A percentile compares a stretch with the other conserved stretches of the same genome.
phyloP scores from a whole-genome alignment of 2,329 filamentous ascomycete genomes.

The Botrytis fabae region DNA sequence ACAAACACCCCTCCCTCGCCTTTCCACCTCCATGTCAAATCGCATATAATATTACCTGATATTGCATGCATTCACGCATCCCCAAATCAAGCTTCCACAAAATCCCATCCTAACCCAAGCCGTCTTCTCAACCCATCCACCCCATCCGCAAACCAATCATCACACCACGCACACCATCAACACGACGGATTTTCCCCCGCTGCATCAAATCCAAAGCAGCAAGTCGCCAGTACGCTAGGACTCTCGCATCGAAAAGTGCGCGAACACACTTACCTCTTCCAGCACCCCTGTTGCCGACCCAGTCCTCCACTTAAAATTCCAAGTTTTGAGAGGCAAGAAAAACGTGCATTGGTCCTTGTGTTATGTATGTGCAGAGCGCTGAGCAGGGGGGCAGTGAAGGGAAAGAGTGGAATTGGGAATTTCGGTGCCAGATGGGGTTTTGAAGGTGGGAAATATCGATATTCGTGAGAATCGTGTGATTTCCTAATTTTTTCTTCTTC shows the following conservation, averaged over 20 bases:
- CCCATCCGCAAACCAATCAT: neutral
- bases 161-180: neutral
- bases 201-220: neutral
- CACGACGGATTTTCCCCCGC: neutral
- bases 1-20: neutral
- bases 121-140: neutral
- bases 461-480: neutral
- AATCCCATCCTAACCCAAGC: neutral
- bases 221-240: neutral
- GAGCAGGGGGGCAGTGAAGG: neutral
- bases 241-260: no score
- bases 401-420: neutral
- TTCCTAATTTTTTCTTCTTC: neutral
- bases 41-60: neutral
- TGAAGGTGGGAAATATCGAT: neutral
- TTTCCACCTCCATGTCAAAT: neutral
- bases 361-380: neutral
- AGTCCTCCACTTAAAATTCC: neutral
- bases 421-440: neutral
- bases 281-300: neutral
- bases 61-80: neutral
- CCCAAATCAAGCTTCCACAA: neutral
- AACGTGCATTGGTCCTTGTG: neutral
- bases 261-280: neutral
- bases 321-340: neutral